These are phyloP conservation scores for Nakaseomyces bracarensis DNA, from an alignment of 1,139 yeast species.

Conservation along the genomic window DNA sequence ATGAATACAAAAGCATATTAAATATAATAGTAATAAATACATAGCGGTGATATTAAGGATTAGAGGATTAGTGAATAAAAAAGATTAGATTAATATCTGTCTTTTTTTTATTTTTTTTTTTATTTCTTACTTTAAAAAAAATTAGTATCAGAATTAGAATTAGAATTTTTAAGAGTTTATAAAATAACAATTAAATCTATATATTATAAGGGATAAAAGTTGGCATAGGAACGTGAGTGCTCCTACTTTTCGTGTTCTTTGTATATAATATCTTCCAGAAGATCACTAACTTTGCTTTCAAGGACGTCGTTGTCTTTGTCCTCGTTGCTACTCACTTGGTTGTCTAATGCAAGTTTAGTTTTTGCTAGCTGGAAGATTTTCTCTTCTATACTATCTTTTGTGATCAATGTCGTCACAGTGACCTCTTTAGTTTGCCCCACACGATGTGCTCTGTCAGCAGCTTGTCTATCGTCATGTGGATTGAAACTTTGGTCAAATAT, in stretches of 20 bases:
- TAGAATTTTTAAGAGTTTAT: too few species aligned
- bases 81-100: too few species aligned
- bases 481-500: constrained; percentile 91
- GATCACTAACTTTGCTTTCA: constrained; percentile 26
- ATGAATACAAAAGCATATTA: too few species aligned
- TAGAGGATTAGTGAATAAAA: too few species aligned
- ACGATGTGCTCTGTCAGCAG: constrained; percentile 97
- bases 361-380: constrained; percentile 80
- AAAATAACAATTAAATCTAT: background rate
- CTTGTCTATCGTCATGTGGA: constrained; percentile 98
- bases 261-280: constrained; percentile 28
- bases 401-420: constrained; percentile 66
- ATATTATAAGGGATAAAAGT: background rate
- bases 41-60: too few species aligned
- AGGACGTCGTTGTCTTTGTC: constrained; percentile 24
- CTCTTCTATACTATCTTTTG: constrained; percentile 76
- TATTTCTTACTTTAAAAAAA: too few species aligned
- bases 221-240: too few species aligned
- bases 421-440: constrained; percentile 94
- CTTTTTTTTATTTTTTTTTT: too few species aligned
- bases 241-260: constrained; percentile 15
- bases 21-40: too few species aligned
- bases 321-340: constrained; percentile 27
- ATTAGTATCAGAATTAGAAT: too few species aligned
- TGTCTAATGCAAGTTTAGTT: constrained; percentile 80